Conservation (phyloP, 345 rosid species). For the Eucalyptus albens region DNA sequence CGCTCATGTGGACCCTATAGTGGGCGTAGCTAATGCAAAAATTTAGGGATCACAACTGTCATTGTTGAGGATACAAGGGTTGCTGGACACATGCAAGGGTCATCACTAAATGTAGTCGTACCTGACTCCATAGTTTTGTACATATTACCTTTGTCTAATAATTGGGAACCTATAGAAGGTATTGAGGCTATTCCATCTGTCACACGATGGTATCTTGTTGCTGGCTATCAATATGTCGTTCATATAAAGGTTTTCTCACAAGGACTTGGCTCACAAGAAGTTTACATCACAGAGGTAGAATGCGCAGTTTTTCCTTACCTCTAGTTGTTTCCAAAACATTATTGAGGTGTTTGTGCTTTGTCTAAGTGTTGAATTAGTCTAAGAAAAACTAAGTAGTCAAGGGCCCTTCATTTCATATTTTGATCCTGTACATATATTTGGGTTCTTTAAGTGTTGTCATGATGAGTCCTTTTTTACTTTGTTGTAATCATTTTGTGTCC, state of each 20-base stretch:
- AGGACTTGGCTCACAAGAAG: conserved; percentile 63
- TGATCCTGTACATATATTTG: neutral
- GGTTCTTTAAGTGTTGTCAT: neutral
- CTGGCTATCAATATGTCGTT: conserved; percentile 58
- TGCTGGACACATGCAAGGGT: conserved; percentile 75
- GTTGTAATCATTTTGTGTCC: neutral
- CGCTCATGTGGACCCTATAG: conserved; percentile 51
- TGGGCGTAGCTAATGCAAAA: conserved; percentile 50
- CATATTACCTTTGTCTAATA: conserved; percentile 38
- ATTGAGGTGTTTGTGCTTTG: neutral
- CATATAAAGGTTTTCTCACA: conserved; percentile 61
- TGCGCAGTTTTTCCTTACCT: neutral
- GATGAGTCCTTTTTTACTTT: neutral
- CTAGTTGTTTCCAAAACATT: neutral
- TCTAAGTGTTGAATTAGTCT: neutral
- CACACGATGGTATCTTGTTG: conserved; percentile 67
- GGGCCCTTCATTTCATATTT: neutral
- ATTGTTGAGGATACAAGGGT: conserved; percentile 85
- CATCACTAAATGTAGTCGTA: conserved; percentile 70
- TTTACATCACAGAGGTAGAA: conserved; percentile 74
- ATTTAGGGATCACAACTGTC: conserved; percentile 62
- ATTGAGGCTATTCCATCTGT: conserved; percentile 37
- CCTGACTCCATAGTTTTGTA: conserved; percentile 56
- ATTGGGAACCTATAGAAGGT: conserved; percentile 49
- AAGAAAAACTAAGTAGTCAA: neutral